These are phyloP conservation scores for Termitomyces sp. DNA, from an alignment of 1,284 basidiomycete species.

Conservation along the genomic window DNA sequence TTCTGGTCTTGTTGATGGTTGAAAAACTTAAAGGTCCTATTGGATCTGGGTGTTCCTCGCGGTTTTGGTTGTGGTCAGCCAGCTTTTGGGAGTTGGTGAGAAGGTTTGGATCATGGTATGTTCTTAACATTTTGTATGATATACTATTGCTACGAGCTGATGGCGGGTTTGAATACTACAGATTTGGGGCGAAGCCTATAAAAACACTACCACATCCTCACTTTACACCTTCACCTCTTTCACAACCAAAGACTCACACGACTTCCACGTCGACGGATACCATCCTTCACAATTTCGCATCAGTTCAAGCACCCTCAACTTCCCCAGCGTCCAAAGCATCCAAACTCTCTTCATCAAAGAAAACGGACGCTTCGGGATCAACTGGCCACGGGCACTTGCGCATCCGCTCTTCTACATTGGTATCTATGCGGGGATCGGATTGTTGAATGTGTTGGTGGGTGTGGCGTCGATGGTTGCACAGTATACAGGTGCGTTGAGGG, in stretches of 20 bases:
- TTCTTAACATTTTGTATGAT: not conserved
- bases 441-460: slow-evolving; percentile 41
- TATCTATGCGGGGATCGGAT: slow-evolving; percentile 53
- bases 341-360: slow-evolving; percentile 8
- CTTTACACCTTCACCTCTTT: slow-evolving; percentile 29
- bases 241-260: slow-evolving; percentile 31
- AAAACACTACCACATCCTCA: slow-evolving; percentile 18
- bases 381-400: slow-evolving; percentile 39
- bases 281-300: slow-evolving; percentile 30
- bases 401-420: slow-evolving; percentile 63
- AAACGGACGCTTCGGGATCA: slow-evolving; percentile 21
- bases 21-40: slow-evolving; percentile 44
- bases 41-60: slow-evolving; percentile 55
- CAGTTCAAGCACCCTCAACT: not conserved
- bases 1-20: not conserved
- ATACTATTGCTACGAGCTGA: not conserved
- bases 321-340: slow-evolving; percentile 14
- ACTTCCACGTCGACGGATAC: slow-evolving; percentile 34
- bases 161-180: slow-evolving; percentile 16
- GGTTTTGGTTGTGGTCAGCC: slow-evolving; percentile 44
- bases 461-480: slow-evolving; percentile 45
- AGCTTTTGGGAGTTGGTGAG: slow-evolving; percentile 49
- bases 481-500: slow-evolving; percentile 58
- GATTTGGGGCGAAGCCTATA: slow-evolving; percentile 63
- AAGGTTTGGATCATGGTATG: slow-evolving; percentile 72